Percentiles rank a stretch among this genome's conserved stretches.
These are phyloP conservation scores for Curvularia lunata DNA, from an alignment of 2,329 filamentous ascomycete species.

Conservation along the genomic window DNA sequence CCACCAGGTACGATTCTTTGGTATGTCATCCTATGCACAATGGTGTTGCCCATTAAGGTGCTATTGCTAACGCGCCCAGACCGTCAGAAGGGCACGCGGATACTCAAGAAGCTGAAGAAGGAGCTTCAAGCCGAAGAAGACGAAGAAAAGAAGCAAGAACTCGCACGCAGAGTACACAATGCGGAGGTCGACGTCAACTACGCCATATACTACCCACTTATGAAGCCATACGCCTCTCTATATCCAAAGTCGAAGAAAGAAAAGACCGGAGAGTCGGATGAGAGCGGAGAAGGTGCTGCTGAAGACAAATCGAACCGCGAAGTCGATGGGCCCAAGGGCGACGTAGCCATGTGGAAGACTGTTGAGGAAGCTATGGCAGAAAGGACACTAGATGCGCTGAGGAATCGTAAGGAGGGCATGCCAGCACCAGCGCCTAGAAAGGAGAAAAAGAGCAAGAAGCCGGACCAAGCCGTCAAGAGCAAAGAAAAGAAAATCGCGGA, in stretches of 20 bases:
- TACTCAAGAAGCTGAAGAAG: conserved; percentile 69
- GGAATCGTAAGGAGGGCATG: conserved; percentile 57
- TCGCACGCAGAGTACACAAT: conserved; percentile 67
- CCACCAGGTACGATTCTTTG: conserved; percentile 85
- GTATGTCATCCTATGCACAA: conserved; percentile 54
- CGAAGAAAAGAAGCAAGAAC: conserved; percentile 57
- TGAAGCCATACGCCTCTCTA: conserved; percentile 71
- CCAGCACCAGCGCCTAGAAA: conserved; percentile 29
- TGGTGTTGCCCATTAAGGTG: not conserved
- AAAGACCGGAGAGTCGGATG: conserved; percentile 29
- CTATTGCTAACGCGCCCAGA: conserved; percentile 54
- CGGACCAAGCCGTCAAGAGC: conserved; percentile 16
- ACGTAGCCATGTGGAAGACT: conserved; percentile 69
- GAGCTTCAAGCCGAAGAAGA: conserved; percentile 59
- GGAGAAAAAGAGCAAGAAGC: conserved; percentile 28
- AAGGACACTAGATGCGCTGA: conserved; percentile 62
- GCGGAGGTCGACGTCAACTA: conserved; percentile 79
- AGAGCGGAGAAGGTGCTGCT: conserved; percentile 27
- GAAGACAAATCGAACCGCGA: conserved; percentile 42
- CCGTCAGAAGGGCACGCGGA: conserved; percentile 72
- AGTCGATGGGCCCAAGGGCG: conserved; percentile 53
- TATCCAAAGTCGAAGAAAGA: conserved; percentile 50
- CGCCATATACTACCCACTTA: conserved; percentile 72
- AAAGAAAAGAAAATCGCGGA: conserved; percentile 26
- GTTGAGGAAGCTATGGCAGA: conserved; percentile 70